These are phyloP conservation scores for Globisporangium paroecandrum DNA, from an alignment of 352 stramenopile species.

Conservation along the genomic window DNA sequence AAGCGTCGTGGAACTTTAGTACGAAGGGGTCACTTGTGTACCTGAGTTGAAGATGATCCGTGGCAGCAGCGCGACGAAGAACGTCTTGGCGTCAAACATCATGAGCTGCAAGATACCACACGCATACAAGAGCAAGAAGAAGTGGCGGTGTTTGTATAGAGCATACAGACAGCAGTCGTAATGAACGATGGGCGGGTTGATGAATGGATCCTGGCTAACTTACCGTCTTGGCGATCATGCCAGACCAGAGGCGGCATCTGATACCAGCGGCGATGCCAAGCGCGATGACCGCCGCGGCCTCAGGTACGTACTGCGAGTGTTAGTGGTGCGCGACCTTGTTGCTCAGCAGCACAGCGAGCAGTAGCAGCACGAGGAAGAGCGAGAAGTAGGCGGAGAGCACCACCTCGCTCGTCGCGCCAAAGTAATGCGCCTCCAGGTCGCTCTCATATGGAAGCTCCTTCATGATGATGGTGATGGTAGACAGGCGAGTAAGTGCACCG, in stretches of 20 bases:
- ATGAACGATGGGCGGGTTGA: background rate
- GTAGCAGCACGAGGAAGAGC: conserved; percentile 65
- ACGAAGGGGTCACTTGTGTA: conserved; percentile 6
- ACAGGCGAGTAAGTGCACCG: background rate
- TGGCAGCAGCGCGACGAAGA: conserved; percentile 91
- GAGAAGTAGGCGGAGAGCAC: conserved; percentile 69
- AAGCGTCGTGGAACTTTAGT: background rate
- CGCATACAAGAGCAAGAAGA: background rate
- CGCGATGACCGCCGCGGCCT: conserved; percentile 51
- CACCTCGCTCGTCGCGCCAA: conserved; percentile 43
- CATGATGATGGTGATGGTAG: conserved; percentile 4
- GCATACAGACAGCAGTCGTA: background rate
- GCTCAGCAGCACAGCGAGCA: conserved; percentile 68
- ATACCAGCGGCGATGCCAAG: conserved; percentile 53
- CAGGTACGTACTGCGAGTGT: conserved; percentile 68
- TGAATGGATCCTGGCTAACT: background rate
- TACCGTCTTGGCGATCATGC: conserved; percentile 42
- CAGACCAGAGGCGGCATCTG: conserved; percentile 50
- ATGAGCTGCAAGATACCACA: conserved; percentile 39
- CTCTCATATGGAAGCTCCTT: conserved; percentile 24
- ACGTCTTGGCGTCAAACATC: conserved; percentile 88
- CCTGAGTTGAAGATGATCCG: conserved; percentile 95
- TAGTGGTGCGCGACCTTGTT: conserved; percentile 75
- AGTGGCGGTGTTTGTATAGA: background rate
- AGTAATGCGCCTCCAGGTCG: conserved; percentile 23